Conservation (phyloP, 139 green algal species). For the Closterium sp. region DNA sequence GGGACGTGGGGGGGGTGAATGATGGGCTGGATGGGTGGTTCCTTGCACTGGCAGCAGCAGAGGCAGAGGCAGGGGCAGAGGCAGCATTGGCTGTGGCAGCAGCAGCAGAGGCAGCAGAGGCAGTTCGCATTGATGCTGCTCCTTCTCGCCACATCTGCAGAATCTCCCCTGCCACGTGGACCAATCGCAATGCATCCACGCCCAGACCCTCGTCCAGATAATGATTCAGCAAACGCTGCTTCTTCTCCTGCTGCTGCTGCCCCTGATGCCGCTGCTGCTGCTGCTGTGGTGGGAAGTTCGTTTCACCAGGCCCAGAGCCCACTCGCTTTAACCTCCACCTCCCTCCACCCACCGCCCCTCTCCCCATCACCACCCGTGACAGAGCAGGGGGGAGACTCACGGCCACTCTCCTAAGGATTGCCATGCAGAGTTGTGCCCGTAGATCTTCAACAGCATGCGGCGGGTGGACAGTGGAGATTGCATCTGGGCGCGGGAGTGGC, state of each 20-base stretch:
- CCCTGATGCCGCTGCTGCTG: not conserved
- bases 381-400: not conserved
- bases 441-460: not conserved
- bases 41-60: not conserved
- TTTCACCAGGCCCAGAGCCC: not conserved
- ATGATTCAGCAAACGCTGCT: not conserved
- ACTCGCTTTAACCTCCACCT: not conserved
- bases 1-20: not conserved
- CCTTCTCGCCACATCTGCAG: constrained; percentile 3
- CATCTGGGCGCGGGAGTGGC: not conserved
- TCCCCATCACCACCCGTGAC: not conserved
- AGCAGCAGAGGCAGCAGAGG: not conserved
- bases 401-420: not conserved
- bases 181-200: not conserved
- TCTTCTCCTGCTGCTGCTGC: not conserved
- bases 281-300: not conserved
- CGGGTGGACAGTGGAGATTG: not conserved
- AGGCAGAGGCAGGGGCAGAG: not conserved
- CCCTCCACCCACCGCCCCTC: not conserved
- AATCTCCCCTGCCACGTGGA: not conserved
- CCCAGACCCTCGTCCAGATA: not conserved
- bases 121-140: not conserved
- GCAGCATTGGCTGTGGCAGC: not conserved
- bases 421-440: not conserved
- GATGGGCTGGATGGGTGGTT: not conserved